Evolutionary conservation across 371 early-diverging fungal genomes (phyloP).

Genomic region (Mucor irregularis): DNA sequence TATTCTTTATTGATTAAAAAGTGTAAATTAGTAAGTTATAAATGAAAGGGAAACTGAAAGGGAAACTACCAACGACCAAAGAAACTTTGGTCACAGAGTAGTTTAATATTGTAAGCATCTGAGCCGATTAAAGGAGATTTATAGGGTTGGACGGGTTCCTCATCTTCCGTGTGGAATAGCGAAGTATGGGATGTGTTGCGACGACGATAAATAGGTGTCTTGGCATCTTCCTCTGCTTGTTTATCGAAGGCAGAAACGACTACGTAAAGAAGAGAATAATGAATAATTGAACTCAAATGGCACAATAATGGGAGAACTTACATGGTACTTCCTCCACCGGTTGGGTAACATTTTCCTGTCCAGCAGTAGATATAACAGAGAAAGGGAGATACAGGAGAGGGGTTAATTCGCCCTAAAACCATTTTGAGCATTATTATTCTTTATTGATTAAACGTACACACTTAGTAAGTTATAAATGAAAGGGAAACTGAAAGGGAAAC

Average conservation of each 20-base stretch:
- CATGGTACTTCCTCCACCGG: too few species aligned
- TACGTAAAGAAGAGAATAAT: too few species aligned
- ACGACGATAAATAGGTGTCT: not conserved
- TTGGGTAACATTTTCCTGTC: too few species aligned
- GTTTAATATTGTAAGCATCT: constrained; percentile 3
- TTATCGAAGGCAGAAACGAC: not conserved
- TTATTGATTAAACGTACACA: too few species aligned
- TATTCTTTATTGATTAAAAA: not conserved
- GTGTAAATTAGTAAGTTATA: not conserved
- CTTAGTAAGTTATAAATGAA: too few species aligned
- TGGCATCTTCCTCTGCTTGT: not conserved
- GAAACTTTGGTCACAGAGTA: constrained; percentile 14
- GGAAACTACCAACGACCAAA: not conserved
- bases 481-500: too few species aligned
- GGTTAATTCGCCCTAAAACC: too few species aligned
- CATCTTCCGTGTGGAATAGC: not conserved
- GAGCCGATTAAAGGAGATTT: constrained; percentile 2
- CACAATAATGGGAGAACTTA: too few species aligned
- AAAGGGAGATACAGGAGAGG: too few species aligned
- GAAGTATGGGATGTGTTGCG: not conserved
- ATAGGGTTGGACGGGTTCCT: not conserved
- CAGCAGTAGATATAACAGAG: too few species aligned
- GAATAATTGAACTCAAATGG: too few species aligned
- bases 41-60: not conserved
- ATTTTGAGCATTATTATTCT: too few species aligned